Evolutionary conservation across 2,329 filamentous ascomycete genomes (phyloP).

Genomic region (Pezizomycotina sp.): DNA sequence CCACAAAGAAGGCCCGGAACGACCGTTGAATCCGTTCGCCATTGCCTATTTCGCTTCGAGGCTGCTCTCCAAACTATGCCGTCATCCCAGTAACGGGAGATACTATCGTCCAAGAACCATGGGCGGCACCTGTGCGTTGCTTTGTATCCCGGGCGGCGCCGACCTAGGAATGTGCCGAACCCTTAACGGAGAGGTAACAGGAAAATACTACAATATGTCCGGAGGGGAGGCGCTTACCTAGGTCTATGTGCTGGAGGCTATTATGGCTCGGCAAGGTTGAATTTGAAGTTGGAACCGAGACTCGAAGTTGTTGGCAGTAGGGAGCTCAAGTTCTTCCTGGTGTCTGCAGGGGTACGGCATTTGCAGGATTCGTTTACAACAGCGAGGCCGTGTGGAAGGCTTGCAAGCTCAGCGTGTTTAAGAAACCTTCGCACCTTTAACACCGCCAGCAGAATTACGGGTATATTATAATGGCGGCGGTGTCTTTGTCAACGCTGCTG

Average conservation of each 20-base stretch:
- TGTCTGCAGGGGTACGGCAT: constrained; percentile 68
- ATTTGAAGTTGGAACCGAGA: constrained; percentile 64
- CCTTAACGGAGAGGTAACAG: constrained; percentile 74
- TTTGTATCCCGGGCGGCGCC: constrained; percentile 88
- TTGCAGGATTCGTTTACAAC: constrained; percentile 75
- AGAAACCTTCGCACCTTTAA: constrained; percentile 27
- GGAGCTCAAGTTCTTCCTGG: constrained; percentile 78
- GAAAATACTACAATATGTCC: constrained; percentile 68
- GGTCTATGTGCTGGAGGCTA: constrained; percentile 93
- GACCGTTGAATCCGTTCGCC: constrained; percentile 72
- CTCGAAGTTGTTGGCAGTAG: constrained; percentile 74
- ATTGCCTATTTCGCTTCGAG: constrained; percentile 70
- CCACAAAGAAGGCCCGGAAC: constrained; percentile 57
- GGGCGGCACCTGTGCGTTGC: constrained; percentile 72
- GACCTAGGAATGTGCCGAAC: constrained; percentile 79
- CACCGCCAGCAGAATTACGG: constrained; percentile 45
- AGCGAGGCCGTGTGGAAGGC: constrained; percentile 72
- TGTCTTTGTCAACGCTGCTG: constrained; percentile 67
- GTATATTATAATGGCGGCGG: constrained; percentile 92
- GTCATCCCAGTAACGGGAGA: constrained; percentile 69
- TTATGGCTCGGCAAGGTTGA: constrained; percentile 69
- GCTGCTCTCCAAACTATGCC: constrained; percentile 81
- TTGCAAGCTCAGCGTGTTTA: constrained; percentile 47
- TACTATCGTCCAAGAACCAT: constrained; percentile 76
- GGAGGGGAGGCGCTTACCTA: constrained; percentile 67